Evolutionary conservation across 2,329 filamentous ascomycete species (phyloP).

Genomic region (Alternaria rosae): DNA sequence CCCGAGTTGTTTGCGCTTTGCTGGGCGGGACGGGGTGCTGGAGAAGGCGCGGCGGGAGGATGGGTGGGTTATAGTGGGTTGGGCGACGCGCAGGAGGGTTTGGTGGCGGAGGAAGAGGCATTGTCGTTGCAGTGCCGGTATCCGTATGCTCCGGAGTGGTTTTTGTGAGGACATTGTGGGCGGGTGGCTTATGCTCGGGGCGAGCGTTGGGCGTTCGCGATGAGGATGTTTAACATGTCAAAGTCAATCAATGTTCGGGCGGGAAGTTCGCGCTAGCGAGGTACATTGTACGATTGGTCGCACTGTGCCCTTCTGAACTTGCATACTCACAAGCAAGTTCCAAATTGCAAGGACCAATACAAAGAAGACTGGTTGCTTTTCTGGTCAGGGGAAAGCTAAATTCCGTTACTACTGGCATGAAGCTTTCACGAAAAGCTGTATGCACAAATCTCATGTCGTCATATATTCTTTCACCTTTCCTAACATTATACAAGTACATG

Average conservation of each 20-base stretch:
- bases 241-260: conserved; percentile 21
- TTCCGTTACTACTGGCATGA: too few relatives aligned
- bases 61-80: conserved; percentile 9
- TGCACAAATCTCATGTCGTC: conserved; percentile 6
- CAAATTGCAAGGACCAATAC: background rate
- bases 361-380: background rate
- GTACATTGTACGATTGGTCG: conserved; percentile 6
- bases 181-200: conserved; percentile 3
- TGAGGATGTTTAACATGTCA: conserved; percentile 9
- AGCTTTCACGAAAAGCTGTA: too few relatives aligned
- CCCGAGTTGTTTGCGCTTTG: conserved; percentile 10
- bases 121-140: conserved; percentile 34
- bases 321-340: background rate
- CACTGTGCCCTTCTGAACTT: background rate
- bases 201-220: conserved; percentile 10
- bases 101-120: conserved; percentile 33
- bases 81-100: conserved; percentile 6
- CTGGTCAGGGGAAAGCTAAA: too few relatives aligned
- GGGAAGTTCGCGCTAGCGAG: conserved; percentile 17
- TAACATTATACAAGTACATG: conserved; percentile 15
- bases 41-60: conserved; percentile 30
- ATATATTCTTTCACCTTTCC: background rate
- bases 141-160: conserved; percentile 32
- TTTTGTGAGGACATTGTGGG: conserved; percentile 26
- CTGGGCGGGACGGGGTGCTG: conserved; percentile 25